Percentiles rank a stretch among this genome's conserved stretches.
Conservation (phyloP, 2,329 filamentous ascomycete genomes). For the Fusarium nodosum region DNA sequence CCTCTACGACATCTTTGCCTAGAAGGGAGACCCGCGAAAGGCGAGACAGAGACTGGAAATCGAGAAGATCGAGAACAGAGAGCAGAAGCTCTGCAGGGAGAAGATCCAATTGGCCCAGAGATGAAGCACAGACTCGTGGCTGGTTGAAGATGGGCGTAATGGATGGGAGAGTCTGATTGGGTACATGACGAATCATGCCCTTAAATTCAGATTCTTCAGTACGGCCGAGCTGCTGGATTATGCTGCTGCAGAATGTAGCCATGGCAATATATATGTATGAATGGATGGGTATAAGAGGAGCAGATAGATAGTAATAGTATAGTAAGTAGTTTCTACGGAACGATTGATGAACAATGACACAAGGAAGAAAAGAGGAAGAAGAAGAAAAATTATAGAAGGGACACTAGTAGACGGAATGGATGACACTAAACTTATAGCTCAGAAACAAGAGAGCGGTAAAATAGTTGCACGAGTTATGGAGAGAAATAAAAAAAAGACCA, state of each 20-base stretch:
- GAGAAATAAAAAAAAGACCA: constrained; percentile 33
- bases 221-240: constrained; percentile 34
- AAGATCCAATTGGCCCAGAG: constrained; percentile 47
- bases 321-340: constrained; percentile 13
- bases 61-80: constrained; percentile 47
- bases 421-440: constrained; percentile 37
- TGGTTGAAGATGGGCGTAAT: constrained; percentile 22
- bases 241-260: constrained; percentile 18
- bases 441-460: constrained; percentile 34
- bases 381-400: constrained; percentile 19
- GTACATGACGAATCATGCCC: constrained; percentile 36
- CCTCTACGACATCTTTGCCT: constrained; percentile 47
- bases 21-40: constrained; percentile 47
- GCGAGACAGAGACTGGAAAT: constrained; percentile 50
- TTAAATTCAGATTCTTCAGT: constrained; percentile 39
- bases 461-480: constrained; percentile 29
- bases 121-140: constrained; percentile 30
- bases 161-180: constrained; percentile 29
- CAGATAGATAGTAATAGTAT: not conserved
- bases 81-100: constrained; percentile 49
- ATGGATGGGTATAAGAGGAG: not conserved
- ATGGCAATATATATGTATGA: constrained; percentile 16
- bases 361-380: constrained; percentile 16
- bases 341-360: constrained; percentile 10
- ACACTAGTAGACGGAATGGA: constrained; percentile 29